Base-by-base conservation (phyloP, 2,329 filamentous ascomycete genomes). In the Epicoccum nigrum region DNA sequence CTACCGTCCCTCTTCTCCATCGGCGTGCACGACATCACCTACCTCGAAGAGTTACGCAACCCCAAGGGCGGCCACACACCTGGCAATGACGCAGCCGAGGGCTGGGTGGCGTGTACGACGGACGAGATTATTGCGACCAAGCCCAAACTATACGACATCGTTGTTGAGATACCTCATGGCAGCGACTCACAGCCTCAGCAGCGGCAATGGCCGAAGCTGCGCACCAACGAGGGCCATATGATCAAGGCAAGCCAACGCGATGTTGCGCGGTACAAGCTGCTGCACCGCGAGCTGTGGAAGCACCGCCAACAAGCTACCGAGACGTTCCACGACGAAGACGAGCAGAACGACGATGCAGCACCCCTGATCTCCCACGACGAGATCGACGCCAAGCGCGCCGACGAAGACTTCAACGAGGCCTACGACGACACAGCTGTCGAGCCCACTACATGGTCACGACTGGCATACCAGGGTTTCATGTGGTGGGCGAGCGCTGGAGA, bases 31-130 rank as follows among this genome's bases (percentile, higher is more conserved):
- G 94, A 99, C 68, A 96, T 99, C 41, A 84, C 89, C 4, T 85
- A 88, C 49, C 81, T 97, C 4, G 80, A 86, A 60, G 79, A 85
- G 48, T 81, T 88, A 56, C 80, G 80, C 23, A 55, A 51, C 38
- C 66, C 63, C 49, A 52, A 72, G 37, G 69, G 72, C 9, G 66
- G 73, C 13, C 72, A 75, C 28, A 55, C 60, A 2, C 42, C 42
- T 11, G 81, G 79, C 19, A 80, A 84, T 33, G 69, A 58, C 25
- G 31, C 51, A 8, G 75, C 19, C 80, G 80, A 25, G 27, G 89
- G 92, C 31, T 99, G 92, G 92, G 87, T 96, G 52, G 94, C 93
- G 11, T 97, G 92, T 73, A 97, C 93, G 3, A 97, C 93, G 1
- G 94, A 99, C 75, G 93, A 89, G 67, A 94, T 99, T 51, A 81